phyloP scores from a whole-genome alignment of 2,329 filamentous ascomycete species.

The Ceratocystiopsis sp. region DNA sequence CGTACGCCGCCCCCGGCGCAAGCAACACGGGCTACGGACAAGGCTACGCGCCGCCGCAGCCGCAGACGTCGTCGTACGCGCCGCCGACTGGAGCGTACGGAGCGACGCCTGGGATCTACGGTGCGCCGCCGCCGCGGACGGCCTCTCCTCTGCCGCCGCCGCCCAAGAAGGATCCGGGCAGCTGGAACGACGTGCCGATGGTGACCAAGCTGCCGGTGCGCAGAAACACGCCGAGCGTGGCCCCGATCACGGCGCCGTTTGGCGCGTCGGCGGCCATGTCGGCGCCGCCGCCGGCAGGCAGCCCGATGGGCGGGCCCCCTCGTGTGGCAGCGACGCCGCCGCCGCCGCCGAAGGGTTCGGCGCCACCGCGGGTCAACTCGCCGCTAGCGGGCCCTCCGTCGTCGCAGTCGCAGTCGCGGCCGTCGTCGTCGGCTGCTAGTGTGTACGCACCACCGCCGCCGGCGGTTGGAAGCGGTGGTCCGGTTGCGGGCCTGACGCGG shows the following conservation, averaged over 20 bases:
- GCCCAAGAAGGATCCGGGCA: slow-evolving; percentile 54
- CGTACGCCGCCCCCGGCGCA: slow-evolving; percentile 27
- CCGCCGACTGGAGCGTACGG: slow-evolving; percentile 23
- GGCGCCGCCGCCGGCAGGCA: slow-evolving; percentile 39
- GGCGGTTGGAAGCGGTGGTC: slow-evolving; percentile 10
- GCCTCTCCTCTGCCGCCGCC: slow-evolving; percentile 50
- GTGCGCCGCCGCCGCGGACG: slow-evolving; percentile 34
- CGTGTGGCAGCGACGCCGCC: slow-evolving; percentile 42
- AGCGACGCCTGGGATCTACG: slow-evolving; percentile 17
- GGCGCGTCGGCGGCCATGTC: slow-evolving; percentile 34
- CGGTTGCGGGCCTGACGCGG: slow-evolving; percentile 23
- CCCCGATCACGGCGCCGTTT: slow-evolving; percentile 61
- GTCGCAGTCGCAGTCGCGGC: slow-evolving; percentile 26
- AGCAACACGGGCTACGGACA: slow-evolving; percentile 10
- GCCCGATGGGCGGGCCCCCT: slow-evolving; percentile 35
- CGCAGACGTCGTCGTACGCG: slow-evolving; percentile 7
- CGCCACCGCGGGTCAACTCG: slow-evolving; percentile 54
- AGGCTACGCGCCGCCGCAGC: slow-evolving; percentile 20
- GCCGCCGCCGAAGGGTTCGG: slow-evolving; percentile 65
- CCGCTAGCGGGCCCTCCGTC: slow-evolving; percentile 41
- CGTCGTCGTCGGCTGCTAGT: slow-evolving; percentile 38
- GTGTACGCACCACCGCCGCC: slow-evolving; percentile 46
- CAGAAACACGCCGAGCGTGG: slow-evolving; percentile 54
- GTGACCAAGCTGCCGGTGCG: slow-evolving; percentile 59
- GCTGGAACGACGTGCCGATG: slow-evolving; percentile 92